Percentiles rank a stretch among this genome's conserved stretches.
Evolutionary conservation across 768 basidiomycete genomes (phyloP).

Genomic region (Mycena alexandri): DNA sequence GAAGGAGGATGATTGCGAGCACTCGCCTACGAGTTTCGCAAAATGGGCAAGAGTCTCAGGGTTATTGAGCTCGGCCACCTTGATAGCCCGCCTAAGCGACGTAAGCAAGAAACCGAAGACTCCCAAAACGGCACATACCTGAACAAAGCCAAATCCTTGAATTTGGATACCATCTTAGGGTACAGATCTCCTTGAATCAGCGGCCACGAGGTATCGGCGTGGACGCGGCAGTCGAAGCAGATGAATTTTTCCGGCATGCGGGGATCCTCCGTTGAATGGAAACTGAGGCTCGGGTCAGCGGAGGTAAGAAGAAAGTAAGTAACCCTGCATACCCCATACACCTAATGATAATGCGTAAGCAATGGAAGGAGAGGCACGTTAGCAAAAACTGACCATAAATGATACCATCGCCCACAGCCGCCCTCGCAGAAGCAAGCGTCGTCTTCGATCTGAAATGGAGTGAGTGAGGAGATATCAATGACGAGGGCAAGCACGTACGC

Average conservation of each 20-base stretch:
- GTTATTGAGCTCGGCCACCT: slow-evolving; percentile 68
- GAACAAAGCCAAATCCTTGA: slow-evolving; percentile 77
- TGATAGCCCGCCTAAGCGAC: slow-evolving; percentile 71
- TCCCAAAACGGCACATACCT: slow-evolving; percentile 57
- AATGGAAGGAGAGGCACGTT: slow-evolving; percentile 4
- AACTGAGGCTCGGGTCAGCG: slow-evolving; percentile 54
- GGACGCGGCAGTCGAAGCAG: slow-evolving; percentile 84
- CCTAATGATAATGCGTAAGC: slow-evolving; percentile 37
- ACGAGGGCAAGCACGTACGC: slow-evolving; percentile 51
- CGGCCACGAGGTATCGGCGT: slow-evolving; percentile 76
- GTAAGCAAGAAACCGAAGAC: slow-evolving; percentile 9
- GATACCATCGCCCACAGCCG: slow-evolving; percentile 81
- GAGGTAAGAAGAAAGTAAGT: background rate
- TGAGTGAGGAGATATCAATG: background rate
- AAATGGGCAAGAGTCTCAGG: slow-evolving; percentile 63
- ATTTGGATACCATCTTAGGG: slow-evolving; percentile 70
- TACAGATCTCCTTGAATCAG: slow-evolving; percentile 72
- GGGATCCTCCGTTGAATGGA: slow-evolving; percentile 68
- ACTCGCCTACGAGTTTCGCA: slow-evolving; percentile 70
- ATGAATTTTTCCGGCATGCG: slow-evolving; percentile 72
- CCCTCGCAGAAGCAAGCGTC: slow-evolving; percentile 74
- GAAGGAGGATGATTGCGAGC: slow-evolving; percentile 1
- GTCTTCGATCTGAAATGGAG: slow-evolving; percentile 63
- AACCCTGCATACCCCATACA: slow-evolving; percentile 53
- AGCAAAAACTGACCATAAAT: slow-evolving; percentile 69